Percentiles rank a stretch among this genome's conserved stretches.
These are phyloP conservation scores for Ajuga reptans DNA, from an alignment of 305 asterid species.

Conservation along the genomic window DNA sequence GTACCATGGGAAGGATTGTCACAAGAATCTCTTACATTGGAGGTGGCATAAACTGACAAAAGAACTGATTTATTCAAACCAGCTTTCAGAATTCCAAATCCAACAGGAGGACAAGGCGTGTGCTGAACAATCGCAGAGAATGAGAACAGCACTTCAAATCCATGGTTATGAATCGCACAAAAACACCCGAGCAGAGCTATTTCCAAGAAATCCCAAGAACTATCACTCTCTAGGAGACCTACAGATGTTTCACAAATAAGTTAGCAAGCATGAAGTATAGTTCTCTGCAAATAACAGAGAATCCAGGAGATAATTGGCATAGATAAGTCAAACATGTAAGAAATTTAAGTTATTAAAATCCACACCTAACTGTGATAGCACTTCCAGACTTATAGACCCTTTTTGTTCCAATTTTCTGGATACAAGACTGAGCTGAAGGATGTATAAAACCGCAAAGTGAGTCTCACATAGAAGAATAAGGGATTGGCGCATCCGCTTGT, in stretches of 20 bases:
- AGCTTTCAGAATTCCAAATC: constrained; percentile 94
- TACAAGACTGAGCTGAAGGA: constrained; percentile 82
- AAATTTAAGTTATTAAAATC: constrained; percentile 20
- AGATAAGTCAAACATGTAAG: constrained; percentile 13
- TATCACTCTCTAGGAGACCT: constrained; percentile 79
- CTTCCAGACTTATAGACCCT: constrained; percentile 57
- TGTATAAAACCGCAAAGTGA: constrained; percentile 77
- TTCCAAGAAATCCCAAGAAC: constrained; percentile 76
- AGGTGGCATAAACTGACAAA: constrained; percentile 86
- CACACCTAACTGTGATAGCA: constrained; percentile 85
- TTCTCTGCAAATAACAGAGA: constrained; percentile 8
- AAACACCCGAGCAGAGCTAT: constrained; percentile 87
- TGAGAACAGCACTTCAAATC: constrained; percentile 78
- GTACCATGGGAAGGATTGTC: constrained; percentile 72
- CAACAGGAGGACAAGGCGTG: constrained; percentile 82
- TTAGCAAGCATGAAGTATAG: constrained; percentile 13
- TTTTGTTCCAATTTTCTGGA: constrained; percentile 52
- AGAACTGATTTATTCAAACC: constrained; percentile 98
- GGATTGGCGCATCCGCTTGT: constrained; percentile 68
- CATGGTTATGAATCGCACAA: constrained; percentile 94
- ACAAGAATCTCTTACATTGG: constrained; percentile 44
- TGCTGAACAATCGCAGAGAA: constrained; percentile 87
- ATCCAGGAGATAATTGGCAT: constrained; percentile 13
- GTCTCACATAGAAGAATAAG: constrained; percentile 89
- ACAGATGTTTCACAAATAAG: constrained; percentile 29